These are phyloP conservation scores for Cutaneotrichosporon cavernicola DNA, from an alignment of 1,284 basidiomycete genomes.

Conservation along the genomic window DNA sequence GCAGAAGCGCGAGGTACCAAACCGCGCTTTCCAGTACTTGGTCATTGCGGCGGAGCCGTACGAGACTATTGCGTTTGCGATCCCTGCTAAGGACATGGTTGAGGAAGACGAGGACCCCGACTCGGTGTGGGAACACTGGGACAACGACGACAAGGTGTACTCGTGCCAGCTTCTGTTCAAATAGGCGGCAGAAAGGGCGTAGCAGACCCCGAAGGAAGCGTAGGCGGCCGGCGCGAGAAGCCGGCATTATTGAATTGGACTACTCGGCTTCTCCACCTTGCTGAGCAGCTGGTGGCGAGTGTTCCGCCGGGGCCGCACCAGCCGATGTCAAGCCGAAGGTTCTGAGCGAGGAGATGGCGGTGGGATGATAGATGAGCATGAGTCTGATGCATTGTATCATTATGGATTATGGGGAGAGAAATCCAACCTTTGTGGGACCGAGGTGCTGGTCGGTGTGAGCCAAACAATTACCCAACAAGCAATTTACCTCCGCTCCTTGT, in stretches of 20 bases:
- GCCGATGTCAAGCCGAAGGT: neutral
- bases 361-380: neutral
- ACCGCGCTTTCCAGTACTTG: slow-evolving; percentile 94
- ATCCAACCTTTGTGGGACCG: too few species aligned
- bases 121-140: slow-evolving; percentile 94
- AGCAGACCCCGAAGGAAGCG: neutral
- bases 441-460: neutral
- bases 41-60: slow-evolving; percentile 98
- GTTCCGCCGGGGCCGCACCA: neutral
- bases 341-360: neutral
- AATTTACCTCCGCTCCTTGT: neutral
- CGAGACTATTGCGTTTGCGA: slow-evolving; percentile 96
- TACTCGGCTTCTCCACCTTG: neutral
- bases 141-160: slow-evolving; percentile 92
- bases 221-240: too few species aligned
- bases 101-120: slow-evolving; percentile 76
- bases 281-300: neutral
- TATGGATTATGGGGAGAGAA: neutral
- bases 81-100: slow-evolving; percentile 95
- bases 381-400: slow-evolving; percentile 1
- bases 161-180: slow-evolving; percentile 91
- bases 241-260: too few species aligned
- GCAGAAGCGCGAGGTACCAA: slow-evolving; percentile 90
- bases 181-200: slow-evolving; percentile 21
- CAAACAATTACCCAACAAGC: slow-evolving; percentile 10